Base-by-base conservation (phyloP, 1,284 basidiomycete genomes). In the Ustilago tritici region DNA sequence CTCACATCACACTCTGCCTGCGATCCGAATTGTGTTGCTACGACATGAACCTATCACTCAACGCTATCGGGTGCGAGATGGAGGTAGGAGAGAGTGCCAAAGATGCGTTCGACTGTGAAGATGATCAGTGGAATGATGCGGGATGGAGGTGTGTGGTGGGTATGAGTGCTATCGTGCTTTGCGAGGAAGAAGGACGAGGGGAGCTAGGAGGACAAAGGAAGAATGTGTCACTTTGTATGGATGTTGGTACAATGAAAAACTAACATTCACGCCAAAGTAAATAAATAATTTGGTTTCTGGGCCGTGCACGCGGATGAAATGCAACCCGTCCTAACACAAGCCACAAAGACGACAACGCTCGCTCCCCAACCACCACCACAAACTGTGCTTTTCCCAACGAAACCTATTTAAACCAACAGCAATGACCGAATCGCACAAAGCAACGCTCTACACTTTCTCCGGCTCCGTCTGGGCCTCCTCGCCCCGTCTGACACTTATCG, bases 391-490 rank as follows among this genome's bases (percentile, higher is more conserved):
- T 28, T 28, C 23, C 3, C 23, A 28, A 28, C 3, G 23, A 28
- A 28, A 28, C 3, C 23, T 28, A 28, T 28, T 3, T 28, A 28
- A 28, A 28, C 23, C 23, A 36, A 15, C 34, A 11, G 5, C 14
- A 32, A 76, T 76, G 74, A n/a, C 69, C 28, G 59, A 64, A 5
- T 47, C 68, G 9, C 71, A 70, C 43, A 82, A 80, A 63, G 80
- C 81, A 14, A 76, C 71, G 4, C 77, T 81, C 10, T 81, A 81
- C 71, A 81, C 79, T 35, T 81, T 76, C 34, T 64, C 70, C 38
- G 76, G 72, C 28, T 81, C 81, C 49, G 66, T 81, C 49, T 81
- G 80, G 81, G 78, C 75, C 19, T 67, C 79, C 0, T 69, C 81
- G 1, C 71, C 76, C 12, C 74, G 66, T 28, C 67, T 79, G 15